A percentile compares a stretch with the other conserved stretches of the same genome.
phyloP scores from a whole-genome alignment of 2,329 filamentous ascomycete genomes.

The Diaporthe vexans region DNA sequence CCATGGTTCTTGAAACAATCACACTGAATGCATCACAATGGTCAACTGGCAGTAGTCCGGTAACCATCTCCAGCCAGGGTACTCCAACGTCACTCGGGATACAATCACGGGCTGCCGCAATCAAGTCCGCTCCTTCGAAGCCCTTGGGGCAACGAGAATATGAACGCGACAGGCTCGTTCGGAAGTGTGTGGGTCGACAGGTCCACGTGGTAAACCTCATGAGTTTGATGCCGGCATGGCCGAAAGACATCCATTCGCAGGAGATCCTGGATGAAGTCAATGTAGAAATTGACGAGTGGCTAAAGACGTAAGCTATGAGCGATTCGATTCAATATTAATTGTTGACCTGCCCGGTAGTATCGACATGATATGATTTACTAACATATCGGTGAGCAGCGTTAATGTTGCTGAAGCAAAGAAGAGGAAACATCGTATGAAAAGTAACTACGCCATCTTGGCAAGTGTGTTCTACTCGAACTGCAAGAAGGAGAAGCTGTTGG shows the following conservation, averaged over 20 bases:
- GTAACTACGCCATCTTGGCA: background rate
- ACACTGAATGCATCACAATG: background rate
- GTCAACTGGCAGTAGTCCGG: background rate
- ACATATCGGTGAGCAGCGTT: background rate
- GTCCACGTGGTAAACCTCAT: background rate
- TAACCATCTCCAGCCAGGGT: background rate
- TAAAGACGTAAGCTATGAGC: constrained; percentile 5
- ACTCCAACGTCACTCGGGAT: background rate
- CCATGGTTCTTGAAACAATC: background rate
- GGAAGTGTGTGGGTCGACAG: background rate
- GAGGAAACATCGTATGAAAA: background rate
- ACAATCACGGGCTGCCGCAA: background rate
- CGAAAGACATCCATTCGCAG: background rate
- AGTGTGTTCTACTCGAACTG: constrained; percentile 1
- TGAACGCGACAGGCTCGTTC: background rate
- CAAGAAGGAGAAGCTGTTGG: background rate
- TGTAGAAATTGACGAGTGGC: background rate
- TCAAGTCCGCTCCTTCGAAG: background rate
- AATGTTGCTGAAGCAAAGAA: constrained; percentile 10
- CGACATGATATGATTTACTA: background rate
- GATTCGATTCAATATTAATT: background rate
- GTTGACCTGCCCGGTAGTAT: background rate
- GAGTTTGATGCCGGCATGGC: constrained; percentile 6
- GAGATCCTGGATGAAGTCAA: background rate
- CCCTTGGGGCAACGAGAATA: background rate